phyloP scores from a whole-genome alignment of 2,329 filamentous ascomycete species.

The Emericellopsis atlantica region DNA sequence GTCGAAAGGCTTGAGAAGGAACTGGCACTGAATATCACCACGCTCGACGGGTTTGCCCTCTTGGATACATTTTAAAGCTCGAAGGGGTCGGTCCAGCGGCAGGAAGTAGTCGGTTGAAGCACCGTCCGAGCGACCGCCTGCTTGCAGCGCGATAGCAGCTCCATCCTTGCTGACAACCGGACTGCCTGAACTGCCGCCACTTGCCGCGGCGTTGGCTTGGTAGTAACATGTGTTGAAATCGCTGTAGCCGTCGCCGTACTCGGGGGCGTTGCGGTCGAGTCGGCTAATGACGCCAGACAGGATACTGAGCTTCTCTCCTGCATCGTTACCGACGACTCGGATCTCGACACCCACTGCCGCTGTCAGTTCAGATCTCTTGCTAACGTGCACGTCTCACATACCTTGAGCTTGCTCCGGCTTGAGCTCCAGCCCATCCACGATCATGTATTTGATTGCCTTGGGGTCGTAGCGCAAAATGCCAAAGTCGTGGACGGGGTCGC shows the following conservation, averaged over 20 bases:
- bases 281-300: constrained; percentile 94
- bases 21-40: constrained; percentile 97
- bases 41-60: constrained; percentile 63
- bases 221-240: constrained; percentile 97
- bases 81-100: constrained; percentile 77
- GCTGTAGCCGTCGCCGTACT: constrained; percentile 95
- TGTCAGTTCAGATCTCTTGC: neutral
- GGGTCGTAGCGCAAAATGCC: constrained; percentile 95
- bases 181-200: constrained; percentile 94
- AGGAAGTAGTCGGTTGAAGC: constrained; percentile 97
- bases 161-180: constrained; percentile 95
- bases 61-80: constrained; percentile 78
- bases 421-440: constrained; percentile 65
- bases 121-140: constrained; percentile 84
- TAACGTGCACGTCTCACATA: constrained; percentile 14
- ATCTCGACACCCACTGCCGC: constrained; percentile 74
- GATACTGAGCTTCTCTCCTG: constrained; percentile 96
- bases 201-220: constrained; percentile 92
- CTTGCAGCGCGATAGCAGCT: constrained; percentile 82
- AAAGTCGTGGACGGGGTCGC: constrained; percentile 97
- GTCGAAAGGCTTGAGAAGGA: constrained; percentile 93
- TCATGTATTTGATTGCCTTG: constrained; percentile 94
- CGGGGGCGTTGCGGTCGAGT: constrained; percentile 89
- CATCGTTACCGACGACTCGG: constrained; percentile 94
- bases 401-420: constrained; percentile 73